These are phyloP conservation scores for Aspergillus affinis DNA, from an alignment of 495 filamentous ascomycete genomes.

Conservation along the genomic window DNA sequence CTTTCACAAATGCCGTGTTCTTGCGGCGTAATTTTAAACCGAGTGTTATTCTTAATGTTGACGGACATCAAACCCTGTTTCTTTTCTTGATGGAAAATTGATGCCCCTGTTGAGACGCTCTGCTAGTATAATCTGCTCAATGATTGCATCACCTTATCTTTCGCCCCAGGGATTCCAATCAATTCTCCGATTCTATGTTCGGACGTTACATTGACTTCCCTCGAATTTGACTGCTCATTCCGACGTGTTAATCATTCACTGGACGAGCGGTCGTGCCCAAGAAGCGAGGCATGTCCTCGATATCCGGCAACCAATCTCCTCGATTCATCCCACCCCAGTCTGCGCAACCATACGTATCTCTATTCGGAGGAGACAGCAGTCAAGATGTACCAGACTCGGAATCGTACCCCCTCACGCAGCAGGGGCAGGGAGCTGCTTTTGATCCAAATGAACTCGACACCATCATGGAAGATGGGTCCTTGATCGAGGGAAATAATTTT, in stretches of 20 bases:
- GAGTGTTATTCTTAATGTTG: background rate
- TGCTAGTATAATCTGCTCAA: background rate
- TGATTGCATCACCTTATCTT: background rate
- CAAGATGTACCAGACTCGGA: constrained; percentile 23
- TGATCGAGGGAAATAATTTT: constrained; percentile 16
- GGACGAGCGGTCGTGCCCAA: constrained; percentile 1
- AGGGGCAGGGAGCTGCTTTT: constrained; percentile 2
- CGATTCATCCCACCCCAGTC: constrained; percentile 34
- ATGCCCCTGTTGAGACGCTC: background rate
- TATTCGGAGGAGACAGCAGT: constrained; percentile 35
- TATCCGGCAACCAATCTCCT: constrained; percentile 24
- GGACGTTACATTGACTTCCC: background rate
- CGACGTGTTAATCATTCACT: background rate
- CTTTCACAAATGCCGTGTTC: background rate
- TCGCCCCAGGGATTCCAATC: background rate
- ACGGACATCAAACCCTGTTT: background rate
- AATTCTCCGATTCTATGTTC: background rate
- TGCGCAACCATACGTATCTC: constrained; percentile 34
- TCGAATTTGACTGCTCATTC: background rate
- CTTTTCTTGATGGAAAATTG: background rate
- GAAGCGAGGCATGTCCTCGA: constrained; percentile 38
- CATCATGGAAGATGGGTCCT: constrained; percentile 24
- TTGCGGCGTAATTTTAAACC: background rate
- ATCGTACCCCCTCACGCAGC: constrained; percentile 6
- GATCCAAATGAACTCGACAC: constrained; percentile 25